phyloP scores from a whole-genome alignment of 192 early-diverging fungal genomes.

The Coemansia erecta region DNA sequence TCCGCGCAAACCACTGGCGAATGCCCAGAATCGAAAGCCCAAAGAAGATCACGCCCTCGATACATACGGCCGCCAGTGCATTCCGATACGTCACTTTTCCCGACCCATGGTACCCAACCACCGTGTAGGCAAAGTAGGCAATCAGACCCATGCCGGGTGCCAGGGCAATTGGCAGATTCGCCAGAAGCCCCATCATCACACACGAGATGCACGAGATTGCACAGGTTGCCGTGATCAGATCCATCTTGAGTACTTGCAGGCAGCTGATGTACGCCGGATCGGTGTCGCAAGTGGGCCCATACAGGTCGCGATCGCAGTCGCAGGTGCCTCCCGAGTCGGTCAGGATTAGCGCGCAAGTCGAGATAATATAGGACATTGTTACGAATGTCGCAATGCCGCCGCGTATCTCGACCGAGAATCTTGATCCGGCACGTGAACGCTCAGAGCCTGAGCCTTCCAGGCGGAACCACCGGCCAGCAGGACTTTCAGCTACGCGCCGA shows the following conservation, averaged over 20 bases:
- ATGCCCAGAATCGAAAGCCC: constrained; percentile 71
- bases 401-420: constrained; percentile 65
- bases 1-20: constrained; percentile 75
- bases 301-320: constrained; percentile 57
- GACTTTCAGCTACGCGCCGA: constrained; percentile 60
- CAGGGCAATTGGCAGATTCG: constrained; percentile 76
- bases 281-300: constrained; percentile 57
- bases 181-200: constrained; percentile 65
- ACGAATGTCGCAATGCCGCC: constrained; percentile 70
- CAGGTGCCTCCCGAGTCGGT: constrained; percentile 78
- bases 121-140: constrained; percentile 81
- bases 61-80: constrained; percentile 73
- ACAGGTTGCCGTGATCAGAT: constrained; percentile 73
- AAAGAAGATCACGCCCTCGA: constrained; percentile 81
- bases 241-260: constrained; percentile 61
- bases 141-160: constrained; percentile 84
- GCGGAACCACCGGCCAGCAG: constrained; percentile 61
- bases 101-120: constrained; percentile 77
- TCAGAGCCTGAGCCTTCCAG: constrained; percentile 61
- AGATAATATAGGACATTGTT: constrained; percentile 74
- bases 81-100: constrained; percentile 69
- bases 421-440: constrained; percentile 60
- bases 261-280: constrained; percentile 64
- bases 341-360: constrained; percentile 72
- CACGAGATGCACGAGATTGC: constrained; percentile 64